Evolutionary conservation across 768 basidiomycete species (phyloP), one percentile per base, ranked within the genome.

Genomic region (Mycena polygramma): DNA sequence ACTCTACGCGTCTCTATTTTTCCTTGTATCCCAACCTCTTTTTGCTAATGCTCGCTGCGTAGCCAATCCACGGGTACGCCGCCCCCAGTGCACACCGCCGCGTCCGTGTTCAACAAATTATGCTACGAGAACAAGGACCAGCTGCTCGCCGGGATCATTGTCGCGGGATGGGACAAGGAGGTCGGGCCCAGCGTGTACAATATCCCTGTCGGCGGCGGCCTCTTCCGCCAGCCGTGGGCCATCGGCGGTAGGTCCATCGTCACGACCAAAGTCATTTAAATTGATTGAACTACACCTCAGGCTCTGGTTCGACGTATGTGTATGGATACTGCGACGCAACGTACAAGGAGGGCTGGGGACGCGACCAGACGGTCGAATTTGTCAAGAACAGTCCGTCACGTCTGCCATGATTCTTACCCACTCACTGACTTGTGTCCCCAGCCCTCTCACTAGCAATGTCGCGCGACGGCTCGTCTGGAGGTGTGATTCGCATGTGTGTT

Each of bases 261-360:
- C 55, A 19, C 39, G 43, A 8, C 55, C 22, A 37, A 41, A 35
- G 46, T 39, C 24, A 15, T 22, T 24, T 26, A 30, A 59, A 39
- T 68, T 48, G 54, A 75, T 49, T 59, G 60, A 69, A 65, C 41
- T 20, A 37, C 51, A 46, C 59, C n/a, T 22, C 73, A 95, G 94
- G 95, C 30, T 97, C 96, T 59, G 98, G 98, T 10, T 98, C 96
- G 45, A 96, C 96, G 10, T 99, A 99, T 79, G 96, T 99, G 14
- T 99, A 99, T 78, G 98, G 97, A 61, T 99, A 98, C 83, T 99
- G 98, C 76, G 98, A 99, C 80, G 96, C 98, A n/a, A 98, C 96
- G 35, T 99, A 93, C 79, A 83, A 91, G 81, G 97, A 98, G 36
- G 95, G 94, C 19, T 97, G 95, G 96, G 90, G 89, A 9, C 88